Conservation (phyloP, 108 stramenopile species). For the Mayamaea pseudoterrestris region DNA sequence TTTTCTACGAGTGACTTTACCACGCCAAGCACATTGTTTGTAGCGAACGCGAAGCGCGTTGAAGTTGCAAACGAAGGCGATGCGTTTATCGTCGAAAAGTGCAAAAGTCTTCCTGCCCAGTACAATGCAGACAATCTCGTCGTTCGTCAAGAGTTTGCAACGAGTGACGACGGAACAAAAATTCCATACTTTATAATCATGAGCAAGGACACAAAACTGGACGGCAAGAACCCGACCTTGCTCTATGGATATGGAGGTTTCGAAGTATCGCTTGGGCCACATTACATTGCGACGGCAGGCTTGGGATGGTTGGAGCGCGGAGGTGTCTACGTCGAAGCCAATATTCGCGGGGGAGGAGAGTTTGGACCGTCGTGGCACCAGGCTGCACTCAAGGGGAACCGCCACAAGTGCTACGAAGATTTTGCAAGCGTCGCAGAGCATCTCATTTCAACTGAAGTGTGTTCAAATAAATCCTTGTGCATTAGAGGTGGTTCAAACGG, state of each 20-base stretch:
- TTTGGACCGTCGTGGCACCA: conserved; percentile 89
- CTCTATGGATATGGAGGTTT: conserved; percentile 91
- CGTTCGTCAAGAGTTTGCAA: conserved; percentile 46
- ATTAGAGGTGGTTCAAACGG: conserved; percentile 90
- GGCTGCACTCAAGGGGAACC: conserved; percentile 69
- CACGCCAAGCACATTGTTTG: conserved; percentile 42
- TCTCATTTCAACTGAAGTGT: conserved; percentile 56
- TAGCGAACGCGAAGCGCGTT: conserved; percentile 47
- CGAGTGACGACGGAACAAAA: conserved; percentile 71
- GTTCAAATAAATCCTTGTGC: conserved; percentile 74
- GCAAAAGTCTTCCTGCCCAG: not conserved
- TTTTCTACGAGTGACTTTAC: conserved; percentile 55
- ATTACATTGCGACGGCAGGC: conserved; percentile 68
- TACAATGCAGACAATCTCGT: conserved; percentile 1
- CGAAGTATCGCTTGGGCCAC: conserved; percentile 87
- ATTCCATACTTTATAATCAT: conserved; percentile 72
- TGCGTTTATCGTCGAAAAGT: conserved; percentile 6
- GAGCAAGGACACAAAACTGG: conserved; percentile 31
- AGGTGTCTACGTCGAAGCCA: conserved; percentile 88
- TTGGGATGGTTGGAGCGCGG: conserved; percentile 85
- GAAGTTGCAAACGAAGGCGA: conserved; percentile 7
- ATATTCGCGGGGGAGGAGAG: conserved; percentile 94
- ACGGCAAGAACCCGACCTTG: conserved; percentile 47
- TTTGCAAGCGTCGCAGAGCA: conserved; percentile 87
- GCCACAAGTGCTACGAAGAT: conserved; percentile 93